Evolutionary conservation across 805 yeast genomes (phyloP), one percentile per base, ranked within the genome.

Genomic region (Candida dajiaensis): DNA sequence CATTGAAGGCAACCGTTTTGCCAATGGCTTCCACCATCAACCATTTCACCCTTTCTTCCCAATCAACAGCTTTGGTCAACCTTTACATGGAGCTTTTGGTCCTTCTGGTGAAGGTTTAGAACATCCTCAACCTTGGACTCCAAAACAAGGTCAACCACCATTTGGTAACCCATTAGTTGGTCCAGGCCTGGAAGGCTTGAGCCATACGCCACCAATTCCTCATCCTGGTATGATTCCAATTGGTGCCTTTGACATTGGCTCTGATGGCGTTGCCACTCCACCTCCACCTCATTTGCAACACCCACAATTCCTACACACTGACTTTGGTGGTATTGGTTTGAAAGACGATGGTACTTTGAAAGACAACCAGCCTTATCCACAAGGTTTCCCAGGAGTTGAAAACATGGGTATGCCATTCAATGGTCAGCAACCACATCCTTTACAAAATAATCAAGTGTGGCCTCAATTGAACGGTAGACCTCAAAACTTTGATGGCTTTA

Each of bases 41-140:
- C 56, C 55, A 16, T 51, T 58, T 46, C 59, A 53, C 12, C 62
- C 61, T 28, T 57, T 59, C 40, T 55, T 58, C 48, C 61, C 63
- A 39, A 41, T 57, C 38, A 56, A 59, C 42, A 60, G 57, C 37
- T 59, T 58, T 43, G 63, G 63, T 9, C 62, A 59, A 38, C 62
- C 62, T 6, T 33, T 58, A 15, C 59, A 51, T 21, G 55, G 46
- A 16, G 47, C 49, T 6, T 56, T 56, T 46, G 33, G 46, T 11
- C 57, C 56, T 18, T 12, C 31, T 28, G 51, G 44, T 42, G 56
- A 52, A 13, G 50, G 37, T 11, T 42, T 56, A 40, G 50, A 47
- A 22, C 50, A 50, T 20, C 38, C 54, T 16, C 59, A 54, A 33
- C 57, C 58, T 18, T 57, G 62, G 62, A 45, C 58, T 15, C 21